Conservation (phyloP, 129 eudicot genomes). For the Flaveria sonorensis region DNA sequence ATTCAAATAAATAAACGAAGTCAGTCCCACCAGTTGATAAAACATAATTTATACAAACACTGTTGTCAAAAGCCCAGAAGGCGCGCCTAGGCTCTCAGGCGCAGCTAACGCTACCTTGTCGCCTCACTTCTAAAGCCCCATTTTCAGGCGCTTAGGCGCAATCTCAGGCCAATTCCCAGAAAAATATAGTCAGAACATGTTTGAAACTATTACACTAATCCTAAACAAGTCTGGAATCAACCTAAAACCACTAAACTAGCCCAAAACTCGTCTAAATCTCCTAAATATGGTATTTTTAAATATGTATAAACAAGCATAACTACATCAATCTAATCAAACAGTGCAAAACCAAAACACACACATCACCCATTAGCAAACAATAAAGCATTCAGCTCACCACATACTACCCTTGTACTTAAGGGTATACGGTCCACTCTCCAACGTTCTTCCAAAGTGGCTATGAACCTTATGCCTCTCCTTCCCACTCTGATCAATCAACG, state of each 20-base stretch:
- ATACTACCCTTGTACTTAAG: constrained; percentile 91
- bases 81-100: too few species aligned
- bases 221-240: not conserved
- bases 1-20: not conserved
- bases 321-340: not conserved
- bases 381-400: constrained; percentile 50
- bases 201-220: constrained; percentile 1
- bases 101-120: too few species aligned
- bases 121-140: too few species aligned
- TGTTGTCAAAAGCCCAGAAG: not conserved
- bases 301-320: too few species aligned
- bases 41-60: too few species aligned
- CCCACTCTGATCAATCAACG: constrained; percentile 89
- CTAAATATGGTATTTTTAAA: too few species aligned
- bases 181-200: too few species aligned
- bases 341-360: not conserved
- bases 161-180: too few species aligned
- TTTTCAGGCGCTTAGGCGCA: too few species aligned
- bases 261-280: too few species aligned
- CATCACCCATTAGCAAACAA: constrained; percentile 6
- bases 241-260: too few species aligned
- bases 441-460: constrained; percentile 82
- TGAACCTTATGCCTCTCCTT: constrained; percentile 85
- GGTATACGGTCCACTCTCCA: constrained; percentile 90
- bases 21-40: not conserved